Evolutionary conservation across 2,329 filamentous ascomycete species (phyloP), one percentile per base, ranked within the genome.

Genomic region (Aspergillus vadensis): DNA sequence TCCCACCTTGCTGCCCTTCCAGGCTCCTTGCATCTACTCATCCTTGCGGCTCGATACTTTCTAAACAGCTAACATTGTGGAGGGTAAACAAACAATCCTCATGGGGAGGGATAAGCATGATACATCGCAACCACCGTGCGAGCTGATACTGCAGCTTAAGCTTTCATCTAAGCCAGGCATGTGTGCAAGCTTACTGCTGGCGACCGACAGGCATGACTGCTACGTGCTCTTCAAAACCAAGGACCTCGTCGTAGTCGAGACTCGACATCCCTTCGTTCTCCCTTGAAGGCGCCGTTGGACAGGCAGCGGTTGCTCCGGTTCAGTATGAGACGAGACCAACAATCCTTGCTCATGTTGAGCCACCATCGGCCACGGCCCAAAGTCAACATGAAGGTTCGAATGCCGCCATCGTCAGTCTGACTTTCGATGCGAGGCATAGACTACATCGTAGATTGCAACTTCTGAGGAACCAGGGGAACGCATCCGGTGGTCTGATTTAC

Each of bases 1-100:
- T 57, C 54, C 47, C 44, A 52, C 50, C 57, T 56, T 48, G 56
- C 44, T 58, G 52, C 56, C 52, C 36, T 54, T 58, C 61, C 50
- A 59, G 62, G 67, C 68, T 70, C 69, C 69, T 71, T 71, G 68
- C 69, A 70, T 65, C 41, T 49, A 41, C 57, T 62, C 51, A 65
- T 70, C 68, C 65, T 69, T 69, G 66, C 68, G 65, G 63, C 56
- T 63, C 43, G 65, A 57, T 54, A 14, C 48, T 56, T 58, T 50
- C 25, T 25, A n/a, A 17, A 15, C 23, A 32, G 17, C 25, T 32
- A 32, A 32, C 30, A 19, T 38, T 19, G 17, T 50, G 32, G 32
- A 14, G 25, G 47, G 47, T 50, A 50, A 50, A 50, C 47, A 50
- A 50, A 50, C 47, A 50, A 50, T 17, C 15, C 25, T 30, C 47